Evolutionary conservation across 225 moss, liverwort and hornwort species (phyloP), one percentile per base, ranked within the genome.

Genomic region (Neckera pumila): DNA sequence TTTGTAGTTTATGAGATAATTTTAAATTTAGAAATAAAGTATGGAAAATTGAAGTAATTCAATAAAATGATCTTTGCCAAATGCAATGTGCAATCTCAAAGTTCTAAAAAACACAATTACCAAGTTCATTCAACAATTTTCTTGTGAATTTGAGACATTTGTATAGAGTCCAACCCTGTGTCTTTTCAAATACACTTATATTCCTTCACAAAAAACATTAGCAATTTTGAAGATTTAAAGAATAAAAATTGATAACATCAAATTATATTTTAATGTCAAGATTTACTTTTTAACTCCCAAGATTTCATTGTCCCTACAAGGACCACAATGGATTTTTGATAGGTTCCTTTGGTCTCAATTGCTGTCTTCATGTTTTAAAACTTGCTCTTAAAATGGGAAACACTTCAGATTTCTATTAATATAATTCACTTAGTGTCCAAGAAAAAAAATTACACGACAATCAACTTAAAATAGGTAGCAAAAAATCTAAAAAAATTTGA

Each of bases 381-480:
- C 4, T 49, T 11, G 3, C 10, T 25, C 0, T 8, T 6, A 17
- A 47, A 17, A 51, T 5, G 12, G 5, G 0, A 21, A 76, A 33
- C 0, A 20, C 3, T 7, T 18, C 1, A 10, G 3, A 0, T 8
- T 49, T 31, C 12, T 33, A 11, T 4, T 1, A 51, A 33, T 33
- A 75, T 19, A 33, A 31, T 49, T 33, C 7, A 31, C 12, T 47
- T 47, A 11, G 17, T 47, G 3, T 47, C 1, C 4, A 7, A 28
- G 13, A 15, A 15, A 11, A 11, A 51, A 8, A 14, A 8, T 26
- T 14, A 14, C 22, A 2, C 26, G 0, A 42, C 15, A 26, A 15
- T 40, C 1, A 26, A 0, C 9, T 42, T 26, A 14, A 71, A 42
- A 43, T 0, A 71, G 0, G 3, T 0, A 72, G 0, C 1, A 16